Evolutionary conservation across 2,329 filamentous ascomycete species (phyloP), one percentile per base, ranked within the genome.

Genomic region (Colletotrichum lentis): DNA sequence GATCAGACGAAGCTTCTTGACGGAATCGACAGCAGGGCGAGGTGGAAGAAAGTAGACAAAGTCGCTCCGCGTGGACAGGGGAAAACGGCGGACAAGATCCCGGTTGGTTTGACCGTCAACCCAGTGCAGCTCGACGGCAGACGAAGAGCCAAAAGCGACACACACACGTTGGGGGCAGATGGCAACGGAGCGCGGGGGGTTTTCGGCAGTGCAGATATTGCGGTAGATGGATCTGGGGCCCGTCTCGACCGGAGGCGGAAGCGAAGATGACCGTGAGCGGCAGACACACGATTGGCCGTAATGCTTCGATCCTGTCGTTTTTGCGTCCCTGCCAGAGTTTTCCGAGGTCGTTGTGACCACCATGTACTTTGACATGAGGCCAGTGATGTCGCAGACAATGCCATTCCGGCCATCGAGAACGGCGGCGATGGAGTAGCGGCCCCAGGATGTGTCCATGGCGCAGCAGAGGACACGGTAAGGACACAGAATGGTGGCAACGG

Each of bases 101-200:
- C 84, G 81, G 14, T 79, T 77, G 4, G 81, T 82, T 59, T 81
- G 71, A 65, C 78, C 80, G 74, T 84, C 80, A 59, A 82, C 77
- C 74, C 86, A 91, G 73, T 90, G 87, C 46, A 91, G 78, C 73
- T 91, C 88, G 60, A 91, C 86, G 1, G 88, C 86, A 8, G 83
- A 81, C 14, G 84, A 83, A 70, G 86, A 90, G 16, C 89, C 89
- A 78, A 90, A 91, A 10, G 88, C 88, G 41, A 90, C 85, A 71
- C 87, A 90, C 58, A 84, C 83, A 53, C 86, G 82, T 65, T 88
- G 85, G n/a, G 88, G 88, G 71, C 86, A 90, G 41, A 91, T 85
- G 0, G 88, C 85, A 11, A 91, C 84, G 46, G 86, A 89, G n/a
- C 86, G 83, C 14, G 89, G 89, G 18, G 86, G 86, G 70, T 90